Evolutionary conservation across 306 rosid species (phyloP).

Genomic region (Oxytropis ochrocephala): DNA sequence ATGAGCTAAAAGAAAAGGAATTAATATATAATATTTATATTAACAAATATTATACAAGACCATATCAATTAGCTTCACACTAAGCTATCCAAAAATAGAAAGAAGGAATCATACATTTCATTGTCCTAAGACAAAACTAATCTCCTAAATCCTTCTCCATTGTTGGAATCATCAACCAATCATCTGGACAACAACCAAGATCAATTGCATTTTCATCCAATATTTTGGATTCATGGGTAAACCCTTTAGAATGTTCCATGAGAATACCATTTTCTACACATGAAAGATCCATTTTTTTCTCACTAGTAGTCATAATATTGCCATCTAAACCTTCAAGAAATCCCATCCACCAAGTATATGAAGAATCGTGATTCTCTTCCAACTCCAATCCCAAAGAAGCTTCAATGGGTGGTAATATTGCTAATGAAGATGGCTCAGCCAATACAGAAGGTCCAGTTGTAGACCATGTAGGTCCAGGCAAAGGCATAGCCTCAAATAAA

Average conservation of each 20-base stretch:
- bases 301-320: background rate
- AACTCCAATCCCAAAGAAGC: constrained; percentile 16
- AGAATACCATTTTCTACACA: background rate
- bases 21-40: background rate
- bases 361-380: constrained; percentile 41
- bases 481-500: constrained; percentile 56
- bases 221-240: constrained; percentile 10
- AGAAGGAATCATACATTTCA: background rate
- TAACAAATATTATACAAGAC: background rate
- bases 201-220: constrained; percentile 27
- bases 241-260: background rate
- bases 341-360: constrained; percentile 47
- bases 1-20: background rate
- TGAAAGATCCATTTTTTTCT: constrained; percentile 17
- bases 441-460: constrained; percentile 43
- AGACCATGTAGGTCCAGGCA: constrained; percentile 56
- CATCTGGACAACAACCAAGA: constrained; percentile 29
- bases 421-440: constrained; percentile 15
- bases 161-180: constrained; percentile 45
- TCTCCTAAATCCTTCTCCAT: constrained; percentile 30
- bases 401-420: constrained; percentile 23
- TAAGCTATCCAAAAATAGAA: background rate
- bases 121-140: constrained; percentile 2
- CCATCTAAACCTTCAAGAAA: constrained; percentile 39
- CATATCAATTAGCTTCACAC: background rate